These are phyloP conservation scores for Naganishia liquefaciens DNA, from an alignment of 1,284 basidiomycete genomes.

Conservation along the genomic window DNA sequence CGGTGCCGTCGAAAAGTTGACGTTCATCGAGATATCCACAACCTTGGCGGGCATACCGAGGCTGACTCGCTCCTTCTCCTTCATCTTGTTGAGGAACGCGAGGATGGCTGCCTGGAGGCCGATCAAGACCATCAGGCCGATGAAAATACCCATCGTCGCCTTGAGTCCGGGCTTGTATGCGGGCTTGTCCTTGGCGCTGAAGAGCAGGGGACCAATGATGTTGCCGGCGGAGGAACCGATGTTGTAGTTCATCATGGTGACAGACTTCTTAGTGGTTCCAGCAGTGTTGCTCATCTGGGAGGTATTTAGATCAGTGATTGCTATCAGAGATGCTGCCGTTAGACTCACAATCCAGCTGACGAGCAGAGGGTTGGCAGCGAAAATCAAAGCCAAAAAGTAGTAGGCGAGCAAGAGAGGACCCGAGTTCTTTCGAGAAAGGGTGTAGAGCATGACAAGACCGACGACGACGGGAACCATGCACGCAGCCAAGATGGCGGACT, in stretches of 20 bases:
- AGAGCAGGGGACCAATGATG: constrained; percentile 47
- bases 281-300: constrained; percentile 52
- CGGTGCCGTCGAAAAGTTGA: constrained; percentile 37
- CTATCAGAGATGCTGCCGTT: constrained; percentile 25
- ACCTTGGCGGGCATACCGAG: constrained; percentile 50
- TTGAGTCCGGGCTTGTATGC: constrained; percentile 48
- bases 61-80: constrained; percentile 48
- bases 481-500: constrained; percentile 43
- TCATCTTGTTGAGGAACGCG: constrained; percentile 45
- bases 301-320: constrained; percentile 38
- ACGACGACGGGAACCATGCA: constrained; percentile 48
- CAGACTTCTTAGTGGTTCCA: constrained; percentile 54
- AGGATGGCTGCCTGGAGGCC: constrained; percentile 41
- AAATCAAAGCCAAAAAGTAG: constrained; percentile 54
- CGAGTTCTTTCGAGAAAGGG: constrained; percentile 37
- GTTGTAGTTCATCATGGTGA: constrained; percentile 45
- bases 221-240: constrained; percentile 42
- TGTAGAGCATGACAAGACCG: constrained; percentile 48
- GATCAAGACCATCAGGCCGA: constrained; percentile 37
- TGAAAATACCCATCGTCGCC: constrained; percentile 48
- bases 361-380: constrained; percentile 51
- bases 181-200: constrained; percentile 48
- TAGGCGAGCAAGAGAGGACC: constrained; percentile 49
- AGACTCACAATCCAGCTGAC: constrained; percentile 39
- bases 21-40: constrained; percentile 48